Conservation (phyloP, 106 monocot species). For the Cymbidium sinense region DNA sequence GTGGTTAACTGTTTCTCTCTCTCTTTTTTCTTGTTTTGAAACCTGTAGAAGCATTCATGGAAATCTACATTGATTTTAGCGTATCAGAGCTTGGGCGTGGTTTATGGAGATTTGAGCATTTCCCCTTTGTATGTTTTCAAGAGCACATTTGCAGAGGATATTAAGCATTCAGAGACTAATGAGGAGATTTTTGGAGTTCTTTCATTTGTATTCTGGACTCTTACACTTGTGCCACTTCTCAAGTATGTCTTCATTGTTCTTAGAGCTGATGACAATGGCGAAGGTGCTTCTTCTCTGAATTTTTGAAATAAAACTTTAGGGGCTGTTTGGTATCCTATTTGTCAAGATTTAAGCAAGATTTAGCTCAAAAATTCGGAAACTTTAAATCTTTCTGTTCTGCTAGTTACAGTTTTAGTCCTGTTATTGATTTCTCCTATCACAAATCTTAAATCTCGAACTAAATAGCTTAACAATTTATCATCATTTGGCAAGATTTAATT, state of each 20-base stretch:
- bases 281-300: slow-evolving; percentile 13
- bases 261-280: slow-evolving; percentile 46
- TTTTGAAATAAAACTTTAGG: not conserved
- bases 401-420: too few relatives aligned
- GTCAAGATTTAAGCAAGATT: too few relatives aligned
- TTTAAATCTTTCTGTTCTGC: too few relatives aligned
- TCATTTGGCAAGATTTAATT: too few relatives aligned
- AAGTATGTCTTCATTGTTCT: slow-evolving; percentile 52
- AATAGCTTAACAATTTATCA: too few relatives aligned
- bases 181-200: slow-evolving; percentile 38
- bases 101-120: slow-evolving; percentile 47
- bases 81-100: slow-evolving; percentile 42
- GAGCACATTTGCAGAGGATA: slow-evolving; percentile 45
- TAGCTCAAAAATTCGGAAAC: too few relatives aligned
- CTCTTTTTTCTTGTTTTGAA: too few relatives aligned
- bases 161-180: slow-evolving; percentile 30
- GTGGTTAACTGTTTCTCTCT: not conserved
- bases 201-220: slow-evolving; percentile 47
- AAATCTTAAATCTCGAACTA: too few relatives aligned
- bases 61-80: slow-evolving; percentile 30
- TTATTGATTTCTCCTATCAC: too few relatives aligned
- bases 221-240: slow-evolving; percentile 38
- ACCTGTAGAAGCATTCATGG: slow-evolving; percentile 36
- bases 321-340: too few relatives aligned
- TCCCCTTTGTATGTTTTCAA: slow-evolving; percentile 41